These are phyloP conservation scores for Stagonosporopsis cucurbitacearum DNA, from an alignment of 2,329 filamentous ascomycete genomes.

Conservation along the genomic window DNA sequence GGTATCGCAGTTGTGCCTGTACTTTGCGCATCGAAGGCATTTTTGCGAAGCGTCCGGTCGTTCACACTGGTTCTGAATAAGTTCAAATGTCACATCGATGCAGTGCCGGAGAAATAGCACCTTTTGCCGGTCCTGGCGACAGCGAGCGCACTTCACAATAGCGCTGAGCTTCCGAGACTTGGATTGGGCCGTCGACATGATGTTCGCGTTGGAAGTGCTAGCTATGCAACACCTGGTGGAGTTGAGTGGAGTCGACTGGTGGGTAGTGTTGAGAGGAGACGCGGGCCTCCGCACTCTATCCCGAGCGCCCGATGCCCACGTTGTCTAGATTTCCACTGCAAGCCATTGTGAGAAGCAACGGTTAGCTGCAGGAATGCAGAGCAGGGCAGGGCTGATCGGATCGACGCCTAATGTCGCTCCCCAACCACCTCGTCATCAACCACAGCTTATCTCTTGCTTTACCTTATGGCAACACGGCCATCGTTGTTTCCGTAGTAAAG, in stretches of 20 bases:
- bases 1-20: not conserved
- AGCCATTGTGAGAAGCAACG: not conserved
- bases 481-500: not conserved
- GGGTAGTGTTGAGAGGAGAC: not conserved
- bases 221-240: not conserved
- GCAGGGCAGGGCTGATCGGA: not conserved
- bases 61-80: conserved; percentile 1
- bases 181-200: not conserved
- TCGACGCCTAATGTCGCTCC: not conserved
- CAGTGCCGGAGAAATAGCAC: not conserved
- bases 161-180: not conserved
- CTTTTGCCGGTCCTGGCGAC: conserved; percentile 8
- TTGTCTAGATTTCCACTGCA: not conserved
- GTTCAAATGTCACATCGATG: not conserved
- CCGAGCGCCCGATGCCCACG: not conserved
- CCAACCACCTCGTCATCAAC: not conserved
- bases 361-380: not conserved
- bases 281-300: not conserved
- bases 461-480: not conserved
- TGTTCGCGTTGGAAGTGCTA: not conserved
- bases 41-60: conserved; percentile 3
- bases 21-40: conserved; percentile 1
- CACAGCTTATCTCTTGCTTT: not conserved
- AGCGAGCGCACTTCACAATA: conserved; percentile 5
- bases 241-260: not conserved